Conservation (phyloP, 2,329 filamentous ascomycete genomes). For the Penicillium sp. region DNA sequence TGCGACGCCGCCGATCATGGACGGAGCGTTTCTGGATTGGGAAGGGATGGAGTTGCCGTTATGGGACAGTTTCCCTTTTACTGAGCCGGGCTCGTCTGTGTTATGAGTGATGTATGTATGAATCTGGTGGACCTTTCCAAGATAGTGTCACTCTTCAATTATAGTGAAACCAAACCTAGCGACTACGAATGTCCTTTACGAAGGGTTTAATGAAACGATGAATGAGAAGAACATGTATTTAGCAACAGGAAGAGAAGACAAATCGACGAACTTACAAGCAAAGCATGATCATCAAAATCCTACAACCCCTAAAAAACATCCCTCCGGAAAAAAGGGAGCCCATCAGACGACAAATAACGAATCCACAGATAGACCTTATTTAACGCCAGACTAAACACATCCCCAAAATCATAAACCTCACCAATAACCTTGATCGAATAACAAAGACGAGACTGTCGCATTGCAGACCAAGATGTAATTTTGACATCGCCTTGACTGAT, state of each 20-base stretch:
- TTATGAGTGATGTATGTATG: constrained; percentile 16
- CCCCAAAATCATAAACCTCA: background rate
- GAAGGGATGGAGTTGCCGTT: constrained; percentile 44
- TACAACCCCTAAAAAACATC: background rate
- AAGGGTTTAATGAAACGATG: background rate
- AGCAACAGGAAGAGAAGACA: background rate
- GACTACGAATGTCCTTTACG: too few relatives aligned
- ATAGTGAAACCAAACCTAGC: too few relatives aligned
- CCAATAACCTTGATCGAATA: background rate
- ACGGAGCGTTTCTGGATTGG: constrained; percentile 35
- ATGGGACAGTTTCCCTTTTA: constrained; percentile 47
- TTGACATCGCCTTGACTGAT: background rate
- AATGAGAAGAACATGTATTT: background rate
- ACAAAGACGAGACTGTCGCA: background rate
- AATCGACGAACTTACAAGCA: background rate
- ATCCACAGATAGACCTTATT: constrained; percentile 4
- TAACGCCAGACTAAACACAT: background rate
- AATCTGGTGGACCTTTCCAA: background rate
- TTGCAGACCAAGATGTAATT: background rate
- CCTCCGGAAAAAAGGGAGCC: background rate
- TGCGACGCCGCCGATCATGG: constrained; percentile 26
- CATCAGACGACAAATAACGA: background rate
- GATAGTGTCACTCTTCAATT: background rate
- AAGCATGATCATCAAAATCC: background rate
- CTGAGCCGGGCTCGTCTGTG: constrained; percentile 28